Base-by-base conservation (phyloP, 306 rosid species). In the Malus fusca region DNA sequence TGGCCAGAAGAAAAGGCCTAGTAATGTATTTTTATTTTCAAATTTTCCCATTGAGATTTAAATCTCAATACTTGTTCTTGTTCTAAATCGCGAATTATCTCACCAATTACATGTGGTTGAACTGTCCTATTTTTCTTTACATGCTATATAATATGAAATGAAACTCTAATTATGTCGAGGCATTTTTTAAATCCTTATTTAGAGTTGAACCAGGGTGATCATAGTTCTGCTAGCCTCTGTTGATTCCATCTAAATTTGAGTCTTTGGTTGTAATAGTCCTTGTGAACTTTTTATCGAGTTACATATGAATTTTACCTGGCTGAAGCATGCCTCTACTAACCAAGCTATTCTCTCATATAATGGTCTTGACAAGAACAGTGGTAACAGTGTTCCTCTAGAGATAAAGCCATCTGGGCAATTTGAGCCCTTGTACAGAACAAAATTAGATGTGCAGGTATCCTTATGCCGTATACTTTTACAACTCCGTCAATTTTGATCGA, bases 381-480 rank as follows among this genome's bases (percentile, higher is more conserved):
- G 90, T 76, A 82, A 77, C 59, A 86, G 82, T 66, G 81, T 88
- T 88, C 97, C 98, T 78, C 77, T 94, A 75, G 97, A 92, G 86
- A 87, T 90, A 78, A 87, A 69, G 93, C 96, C 98, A n/a, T 66
- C 95, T 21, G 98, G 98, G 77, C 97, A 94, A 76, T 94, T 94
- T 74, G 98, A 94, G 82, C 98, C 95, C 73, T 85, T 92, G 70
- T 94, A 94, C 82, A 82, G 79, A 86, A 91, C 97, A 75, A 79
- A 87, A 66, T 84, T 94, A 58, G 89, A 84, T 68, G 95, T 94
- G 76, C 98, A 91, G 96, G 98, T 92, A 18, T 75, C 64, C 11
- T 26, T 56, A 62, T 77, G 67, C 60, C 68, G 77, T 58, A 31
- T 68, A 60, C 71, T 48, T 30, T 64, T 13, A 12, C 52, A 76